Evolutionary conservation across 345 rosid genomes (phyloP).

Genomic region (Eutrema heterophyllum): DNA sequence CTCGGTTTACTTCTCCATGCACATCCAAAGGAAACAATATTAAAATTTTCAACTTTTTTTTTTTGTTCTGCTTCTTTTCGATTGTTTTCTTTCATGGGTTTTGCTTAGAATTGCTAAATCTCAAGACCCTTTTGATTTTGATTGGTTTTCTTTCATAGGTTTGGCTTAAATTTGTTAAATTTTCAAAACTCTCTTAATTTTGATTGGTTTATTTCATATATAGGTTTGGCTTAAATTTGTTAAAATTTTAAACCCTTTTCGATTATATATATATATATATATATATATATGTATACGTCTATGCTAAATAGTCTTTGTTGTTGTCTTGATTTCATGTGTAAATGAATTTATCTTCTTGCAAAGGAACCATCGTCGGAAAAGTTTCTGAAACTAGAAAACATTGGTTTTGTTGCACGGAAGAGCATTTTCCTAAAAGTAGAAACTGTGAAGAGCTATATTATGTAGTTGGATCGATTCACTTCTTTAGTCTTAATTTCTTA

Average conservation of each 20-base stretch:
- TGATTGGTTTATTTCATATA: not conserved
- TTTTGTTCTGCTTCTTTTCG: constrained; percentile 4
- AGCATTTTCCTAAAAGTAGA: constrained; percentile 43
- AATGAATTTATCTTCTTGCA: not conserved
- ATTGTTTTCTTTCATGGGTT: not conserved
- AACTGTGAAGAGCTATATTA: constrained; percentile 29
- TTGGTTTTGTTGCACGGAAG: constrained; percentile 10
- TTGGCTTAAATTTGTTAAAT: not conserved
- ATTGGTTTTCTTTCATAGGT: not conserved
- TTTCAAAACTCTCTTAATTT: not conserved
- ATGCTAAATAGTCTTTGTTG: not conserved
- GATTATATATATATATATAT: not conserved
- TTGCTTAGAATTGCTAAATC: not conserved
- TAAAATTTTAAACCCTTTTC: constrained; percentile 14
- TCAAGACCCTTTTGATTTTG: not conserved
- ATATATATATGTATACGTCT: not conserved
- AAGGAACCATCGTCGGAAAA: not conserved
- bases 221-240: not conserved
- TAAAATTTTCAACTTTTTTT: not conserved
- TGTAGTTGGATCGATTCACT: constrained; percentile 11
- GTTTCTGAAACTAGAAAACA: not conserved
- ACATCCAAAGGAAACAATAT: not conserved
- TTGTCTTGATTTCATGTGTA: constrained; percentile 28
- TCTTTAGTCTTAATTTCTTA: constrained; percentile 6
- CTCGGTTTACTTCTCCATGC: not conserved